Evolutionary conservation across 2,329 filamentous ascomycete species (phyloP), one percentile per base, ranked within the genome.

Genomic region (Stachybotrys chlorohalonatus): DNA sequence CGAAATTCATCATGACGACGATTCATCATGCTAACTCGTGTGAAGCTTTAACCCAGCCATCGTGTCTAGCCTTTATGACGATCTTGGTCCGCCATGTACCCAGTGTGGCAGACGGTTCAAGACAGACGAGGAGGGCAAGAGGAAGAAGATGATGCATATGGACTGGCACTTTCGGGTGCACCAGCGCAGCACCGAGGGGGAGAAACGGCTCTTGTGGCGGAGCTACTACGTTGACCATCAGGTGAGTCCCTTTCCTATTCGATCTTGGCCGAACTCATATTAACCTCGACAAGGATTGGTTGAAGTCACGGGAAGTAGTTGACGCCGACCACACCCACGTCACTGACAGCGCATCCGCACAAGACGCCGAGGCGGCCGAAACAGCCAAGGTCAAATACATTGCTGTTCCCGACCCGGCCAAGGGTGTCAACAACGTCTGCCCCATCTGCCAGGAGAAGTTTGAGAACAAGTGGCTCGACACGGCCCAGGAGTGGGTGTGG

Each of bases 111-210:
- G 92, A 56, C 86, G 94, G 2, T 99, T 99, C 69, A 81, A 81
- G 53, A 82, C 82, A 5, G 89, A 89, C 51, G 83, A 85, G 11
- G 84, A 89, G 59, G 93, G 93, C 11, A 88, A 84, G 63, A 85
- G 86, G 66, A 89, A 88, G 75, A 97, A 97, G 74, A 89, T 86
- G 30, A 84, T 87, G 3, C 94, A 99, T 68, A 86, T 99, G 77
- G 94, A 99, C 71, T 99, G 94, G 94, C 94, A 99, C 71, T 99
- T 99, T 74, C 86, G 87, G 55, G 92, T 93, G 30, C 93, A 96
- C 65, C 88, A 92, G 64, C 86, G 91, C 49, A 90, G 95, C 72
- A 85, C 85, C 3, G 93, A 97, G 62, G 86, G 89, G 13, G 85
- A 90, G 65, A 93, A 90, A 68, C 83, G 90, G 57, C 91, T 89